phyloP scores from a whole-genome alignment of 2,329 filamentous ascomycete species.

The Dendryphion nanum region DNA sequence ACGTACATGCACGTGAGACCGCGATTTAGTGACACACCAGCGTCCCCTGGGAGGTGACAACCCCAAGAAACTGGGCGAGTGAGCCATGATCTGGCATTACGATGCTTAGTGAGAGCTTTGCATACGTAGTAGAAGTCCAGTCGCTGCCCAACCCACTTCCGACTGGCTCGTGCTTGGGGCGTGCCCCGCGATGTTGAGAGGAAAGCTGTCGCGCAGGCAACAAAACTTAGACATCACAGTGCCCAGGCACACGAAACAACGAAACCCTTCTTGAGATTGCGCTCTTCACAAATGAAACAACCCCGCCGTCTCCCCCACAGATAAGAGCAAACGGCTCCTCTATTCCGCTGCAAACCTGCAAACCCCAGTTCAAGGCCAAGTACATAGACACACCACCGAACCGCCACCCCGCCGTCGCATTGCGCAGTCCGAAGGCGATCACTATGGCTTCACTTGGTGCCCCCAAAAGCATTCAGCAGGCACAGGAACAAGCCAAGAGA shows the following conservation, averaged over 20 bases:
- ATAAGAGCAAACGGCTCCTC: constrained; percentile 14
- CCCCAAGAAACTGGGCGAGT: too few species aligned
- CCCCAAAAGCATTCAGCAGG: constrained; percentile 74
- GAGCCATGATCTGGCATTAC: too few species aligned
- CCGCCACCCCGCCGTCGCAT: too few species aligned
- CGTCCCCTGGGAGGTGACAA: too few species aligned
- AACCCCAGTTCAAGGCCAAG: background rate
- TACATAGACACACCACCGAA: background rate
- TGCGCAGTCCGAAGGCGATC: constrained; percentile 2
- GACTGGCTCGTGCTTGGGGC: constrained; percentile 6
- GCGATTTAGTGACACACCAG: too few species aligned
- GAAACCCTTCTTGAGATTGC: constrained; percentile 9
- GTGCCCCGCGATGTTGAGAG: constrained; percentile 28
- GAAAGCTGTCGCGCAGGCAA: too few species aligned
- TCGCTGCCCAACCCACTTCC: constrained; percentile 14
- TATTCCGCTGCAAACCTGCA: too few species aligned
- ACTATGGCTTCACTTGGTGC: constrained; percentile 30
- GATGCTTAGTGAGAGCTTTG: too few species aligned
- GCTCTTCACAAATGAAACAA: constrained; percentile 29
- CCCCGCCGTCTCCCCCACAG: constrained; percentile 17
- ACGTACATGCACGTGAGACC: too few species aligned
- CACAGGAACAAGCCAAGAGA: constrained; percentile 70
- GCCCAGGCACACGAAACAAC: constrained; percentile 13
- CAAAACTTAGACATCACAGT: too few species aligned
- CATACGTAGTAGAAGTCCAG: too few species aligned